phyloP scores from a whole-genome alignment of 345 rosid species.

The Fremontodendron californicum region DNA sequence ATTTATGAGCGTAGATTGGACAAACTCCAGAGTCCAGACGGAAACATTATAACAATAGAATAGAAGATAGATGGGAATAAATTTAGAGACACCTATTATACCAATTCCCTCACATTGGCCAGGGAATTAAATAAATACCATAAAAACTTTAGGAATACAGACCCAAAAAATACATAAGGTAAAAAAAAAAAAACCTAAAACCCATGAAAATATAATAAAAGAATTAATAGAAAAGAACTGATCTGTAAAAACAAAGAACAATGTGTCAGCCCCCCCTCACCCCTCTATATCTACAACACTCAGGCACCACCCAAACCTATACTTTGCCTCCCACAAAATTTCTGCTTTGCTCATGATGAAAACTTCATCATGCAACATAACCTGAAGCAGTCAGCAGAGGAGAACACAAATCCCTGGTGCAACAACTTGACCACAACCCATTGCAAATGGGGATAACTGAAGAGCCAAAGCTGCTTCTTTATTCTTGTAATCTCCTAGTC shows the following conservation, averaged over 20 bases:
- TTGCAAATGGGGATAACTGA: background rate
- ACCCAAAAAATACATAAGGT: conserved; percentile 8
- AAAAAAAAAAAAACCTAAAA: background rate
- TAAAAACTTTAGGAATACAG: conserved; percentile 21
- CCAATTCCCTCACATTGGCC: conserved; percentile 8
- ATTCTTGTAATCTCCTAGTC: conserved; percentile 37
- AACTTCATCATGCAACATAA: background rate
- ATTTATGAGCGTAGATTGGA: conserved; percentile 11
- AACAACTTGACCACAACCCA: conserved; percentile 15
- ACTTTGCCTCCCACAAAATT: conserved; percentile 22
- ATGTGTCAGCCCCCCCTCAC: conserved; percentile 30
- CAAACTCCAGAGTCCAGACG: background rate
- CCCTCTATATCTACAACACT: conserved; percentile 39
- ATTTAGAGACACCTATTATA: background rate
- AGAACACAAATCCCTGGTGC: conserved; percentile 8
- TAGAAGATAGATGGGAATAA: background rate
- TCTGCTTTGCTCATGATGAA: conserved; percentile 9
- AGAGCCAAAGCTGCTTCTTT: conserved; percentile 12
- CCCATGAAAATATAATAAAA: conserved; percentile 32
- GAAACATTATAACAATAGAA: conserved; percentile 7
- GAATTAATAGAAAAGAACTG: conserved; percentile 34
- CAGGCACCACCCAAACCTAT: conserved; percentile 12
- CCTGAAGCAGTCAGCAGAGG: conserved; percentile 1
- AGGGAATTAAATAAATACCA: conserved; percentile 20
- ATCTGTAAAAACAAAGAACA: conserved; percentile 29